Conservation (phyloP, 306 rosid genomes). For the Elaeagnus macrophylla region DNA sequence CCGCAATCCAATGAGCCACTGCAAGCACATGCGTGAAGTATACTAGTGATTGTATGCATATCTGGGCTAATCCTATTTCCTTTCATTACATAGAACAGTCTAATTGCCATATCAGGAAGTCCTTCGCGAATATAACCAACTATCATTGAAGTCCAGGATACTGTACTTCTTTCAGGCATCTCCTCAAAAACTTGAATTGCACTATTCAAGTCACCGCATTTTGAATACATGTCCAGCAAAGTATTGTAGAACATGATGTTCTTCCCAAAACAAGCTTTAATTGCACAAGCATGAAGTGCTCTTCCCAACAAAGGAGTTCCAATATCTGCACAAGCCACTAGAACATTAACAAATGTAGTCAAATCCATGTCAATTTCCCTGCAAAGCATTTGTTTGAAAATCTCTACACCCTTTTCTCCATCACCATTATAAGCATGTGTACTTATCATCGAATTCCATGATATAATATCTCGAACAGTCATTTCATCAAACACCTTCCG, state of each 20-base stretch:
- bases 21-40: slow-evolving; percentile 53
- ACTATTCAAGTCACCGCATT: slow-evolving; percentile 43
- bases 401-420: slow-evolving; percentile 30
- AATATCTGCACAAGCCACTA: slow-evolving; percentile 56
- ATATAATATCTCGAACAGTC: slow-evolving; percentile 53
- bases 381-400: slow-evolving; percentile 41
- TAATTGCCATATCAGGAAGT: slow-evolving; percentile 37
- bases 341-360: slow-evolving; percentile 52
- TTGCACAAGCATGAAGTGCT: slow-evolving; percentile 44
- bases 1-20: slow-evolving; percentile 39
- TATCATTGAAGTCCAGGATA: slow-evolving; percentile 76
- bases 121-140: slow-evolving; percentile 60
- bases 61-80: slow-evolving; percentile 39
- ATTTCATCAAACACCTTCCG: slow-evolving; percentile 58
- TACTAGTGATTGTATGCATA: slow-evolving; percentile 40
- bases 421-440: slow-evolving; percentile 47
- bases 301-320: slow-evolving; percentile 43
- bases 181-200: slow-evolving; percentile 45
- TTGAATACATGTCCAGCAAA: slow-evolving; percentile 70
- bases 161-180: slow-evolving; percentile 50
- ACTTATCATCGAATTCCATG: slow-evolving; percentile 82
- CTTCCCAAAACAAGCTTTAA: slow-evolving; percentile 33
- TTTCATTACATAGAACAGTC: slow-evolving; percentile 50
- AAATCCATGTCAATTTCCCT: slow-evolving; percentile 37
- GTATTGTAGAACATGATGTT: slow-evolving; percentile 46